Conservation (phyloP, 345 rosid genomes). For the Citrus maxima region DNA sequence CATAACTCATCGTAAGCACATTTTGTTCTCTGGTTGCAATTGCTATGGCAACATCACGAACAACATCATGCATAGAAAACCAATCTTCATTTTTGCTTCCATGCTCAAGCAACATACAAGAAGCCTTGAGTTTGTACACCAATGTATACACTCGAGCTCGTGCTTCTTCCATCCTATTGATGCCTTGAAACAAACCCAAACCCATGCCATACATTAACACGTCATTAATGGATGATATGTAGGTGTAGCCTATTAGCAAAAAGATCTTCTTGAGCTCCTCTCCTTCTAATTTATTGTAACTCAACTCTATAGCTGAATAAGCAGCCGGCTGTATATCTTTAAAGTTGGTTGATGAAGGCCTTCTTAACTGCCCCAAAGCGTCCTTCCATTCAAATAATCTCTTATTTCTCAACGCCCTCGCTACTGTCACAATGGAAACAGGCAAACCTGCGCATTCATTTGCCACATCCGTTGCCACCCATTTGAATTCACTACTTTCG, state of each 20-base stretch:
- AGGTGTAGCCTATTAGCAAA: slow-evolving; percentile 1
- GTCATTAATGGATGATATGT: background rate
- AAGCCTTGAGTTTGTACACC: background rate
- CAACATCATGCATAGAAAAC: slow-evolving; percentile 13
- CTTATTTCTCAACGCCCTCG: background rate
- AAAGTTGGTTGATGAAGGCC: background rate
- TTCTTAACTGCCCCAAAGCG: slow-evolving; percentile 6
- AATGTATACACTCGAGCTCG: slow-evolving; percentile 2
- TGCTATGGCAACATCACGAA: slow-evolving; percentile 10
- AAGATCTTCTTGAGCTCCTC: slow-evolving; percentile 23
- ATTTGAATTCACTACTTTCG: background rate
- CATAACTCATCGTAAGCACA: background rate
- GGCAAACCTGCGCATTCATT: slow-evolving; percentile 33
- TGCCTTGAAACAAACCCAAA: slow-evolving; percentile 13
- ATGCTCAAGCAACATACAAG: slow-evolving; percentile 9
- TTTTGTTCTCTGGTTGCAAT: background rate
- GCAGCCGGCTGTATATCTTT: background rate
- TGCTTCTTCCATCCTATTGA: background rate
- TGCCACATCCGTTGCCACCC: slow-evolving; percentile 15
- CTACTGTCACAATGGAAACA: slow-evolving; percentile 17
- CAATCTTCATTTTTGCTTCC: no score
- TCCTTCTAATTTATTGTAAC: slow-evolving; percentile 16
- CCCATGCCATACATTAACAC: slow-evolving; percentile 26
- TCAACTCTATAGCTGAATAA: slow-evolving; percentile 14
- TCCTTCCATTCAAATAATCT: slow-evolving; percentile 17